Evolutionary conservation across 78 protist genomes (phyloP), one percentile per base, ranked within the genome.

Genomic region (Parvularia atlantis): DNA sequence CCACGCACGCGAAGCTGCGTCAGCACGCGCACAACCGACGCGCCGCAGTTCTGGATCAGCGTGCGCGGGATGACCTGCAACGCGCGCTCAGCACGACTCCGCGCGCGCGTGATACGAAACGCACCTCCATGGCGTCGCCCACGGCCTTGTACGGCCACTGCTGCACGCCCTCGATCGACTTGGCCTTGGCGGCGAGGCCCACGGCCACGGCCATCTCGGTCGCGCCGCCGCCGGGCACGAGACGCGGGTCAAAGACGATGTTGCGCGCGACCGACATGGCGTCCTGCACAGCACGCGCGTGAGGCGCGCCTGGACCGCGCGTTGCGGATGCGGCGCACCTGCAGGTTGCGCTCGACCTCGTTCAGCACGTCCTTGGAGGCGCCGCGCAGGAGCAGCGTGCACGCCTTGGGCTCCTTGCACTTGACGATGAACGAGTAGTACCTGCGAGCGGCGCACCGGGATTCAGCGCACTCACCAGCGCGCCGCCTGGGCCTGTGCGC

Each of bases 141-240:
- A 93, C 84, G 28, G 93, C 95, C 54, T 62, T 64, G 87, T 91
- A 92, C 41, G 99, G 89, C 71, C 81, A 72, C 81, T 96, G 98
- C 69, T 68, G 64, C 36, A 77, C 66, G 64, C 96, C 98, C 68
- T 87, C 89, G 46, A 95, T 69, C 6, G 69, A 31, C 72, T 85
- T 89, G 44, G 94, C 80, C 70, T 75, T 76, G 56, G 79, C 84
- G 60, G 41, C n/a, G 62, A 96, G 84, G 17, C 61, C 61, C 41
- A 61, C 78, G 7, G 96, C 31, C 36, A 96, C 22, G 9, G 94
- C 90, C 98, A 96, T 96, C 71, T 96, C 99, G 44, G 75, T 74
- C 14, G 98, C 96, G 37, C 99, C 99, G 50, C 98, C 99, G 46
- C 99, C 99, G 48, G 98, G 98, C 22, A 95, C 83, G 31, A 96